Conservation (phyloP, 345 rosid species). For the Brassica napus region DNA sequence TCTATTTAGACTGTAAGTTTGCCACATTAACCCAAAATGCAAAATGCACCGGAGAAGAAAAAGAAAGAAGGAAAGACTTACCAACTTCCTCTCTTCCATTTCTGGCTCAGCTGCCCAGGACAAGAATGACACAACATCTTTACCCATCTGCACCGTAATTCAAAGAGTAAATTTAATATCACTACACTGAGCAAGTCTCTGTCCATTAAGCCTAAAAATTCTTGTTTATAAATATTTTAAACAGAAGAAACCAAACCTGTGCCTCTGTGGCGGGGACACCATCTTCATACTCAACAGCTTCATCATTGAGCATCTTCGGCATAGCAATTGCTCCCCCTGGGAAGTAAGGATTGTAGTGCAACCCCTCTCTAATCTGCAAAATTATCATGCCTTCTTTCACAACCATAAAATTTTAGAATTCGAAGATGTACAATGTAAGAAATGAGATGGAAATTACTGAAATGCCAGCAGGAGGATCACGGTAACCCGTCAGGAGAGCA, state of each 20-base stretch:
- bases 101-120: too few relatives aligned
- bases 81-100: not conserved
- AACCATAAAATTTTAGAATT: not conserved
- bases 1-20: not conserved
- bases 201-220: not conserved
- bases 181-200: not conserved
- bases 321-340: slow-evolving; percentile 99
- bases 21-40: not conserved
- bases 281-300: slow-evolving; percentile 98
- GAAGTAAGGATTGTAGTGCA: slow-evolving; percentile 96
- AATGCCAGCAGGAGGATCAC: slow-evolving; percentile 98
- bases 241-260: slow-evolving; percentile 55
- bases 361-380: slow-evolving; percentile 84
- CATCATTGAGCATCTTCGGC: slow-evolving; percentile 98
- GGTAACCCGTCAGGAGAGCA: slow-evolving; percentile 95
- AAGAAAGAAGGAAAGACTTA: too few relatives aligned
- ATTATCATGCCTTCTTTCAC: not conserved
- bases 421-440: not conserved
- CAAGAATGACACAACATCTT: too few relatives aligned
- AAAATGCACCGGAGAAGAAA: too few relatives aligned
- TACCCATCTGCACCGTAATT: too few relatives aligned
- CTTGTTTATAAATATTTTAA: not conserved
- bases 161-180: too few relatives aligned
- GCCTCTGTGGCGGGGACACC: slow-evolving; percentile 97
- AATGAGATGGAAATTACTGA: slow-evolving; percentile 45